phyloP scores from a whole-genome alignment of 768 basidiomycete genomes.

The Auriscalpium vulgare region DNA sequence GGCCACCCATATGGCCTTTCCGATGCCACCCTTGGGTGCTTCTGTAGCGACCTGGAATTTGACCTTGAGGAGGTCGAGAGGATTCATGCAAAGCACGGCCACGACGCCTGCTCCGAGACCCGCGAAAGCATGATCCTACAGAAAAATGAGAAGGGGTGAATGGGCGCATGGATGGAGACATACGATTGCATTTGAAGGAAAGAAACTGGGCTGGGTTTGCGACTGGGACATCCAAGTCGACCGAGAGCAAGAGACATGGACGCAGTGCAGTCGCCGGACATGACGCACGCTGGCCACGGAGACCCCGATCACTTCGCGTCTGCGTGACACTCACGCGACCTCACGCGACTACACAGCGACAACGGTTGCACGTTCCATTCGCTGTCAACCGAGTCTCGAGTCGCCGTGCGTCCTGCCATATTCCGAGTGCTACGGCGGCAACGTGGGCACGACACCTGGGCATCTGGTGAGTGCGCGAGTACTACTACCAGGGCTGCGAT shows the following conservation, averaged over 20 bases:
- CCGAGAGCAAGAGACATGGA: background rate
- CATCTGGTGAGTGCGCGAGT: background rate
- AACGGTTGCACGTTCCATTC: too few species aligned
- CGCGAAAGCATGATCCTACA: constrained; percentile 89
- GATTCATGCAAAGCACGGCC: constrained; percentile 94
- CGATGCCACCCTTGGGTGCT: constrained; percentile 49
- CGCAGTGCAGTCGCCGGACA: background rate
- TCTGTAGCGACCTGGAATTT: constrained; percentile 84
- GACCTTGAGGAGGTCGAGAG: constrained; percentile 91
- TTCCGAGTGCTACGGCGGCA: too few species aligned
- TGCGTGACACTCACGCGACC: too few species aligned
- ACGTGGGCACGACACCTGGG: too few species aligned
- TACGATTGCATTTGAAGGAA: constrained; percentile 24
- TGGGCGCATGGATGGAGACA: background rate
- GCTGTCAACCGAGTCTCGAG: too few species aligned
- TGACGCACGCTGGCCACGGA: background rate
- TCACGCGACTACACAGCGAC: too few species aligned
- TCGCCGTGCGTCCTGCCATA: too few species aligned
- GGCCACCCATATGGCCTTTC: constrained; percentile 69
- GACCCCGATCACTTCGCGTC: background rate
- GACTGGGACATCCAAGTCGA: background rate
- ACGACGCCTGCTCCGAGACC: constrained; percentile 90
- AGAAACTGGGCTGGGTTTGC: constrained; percentile 15
- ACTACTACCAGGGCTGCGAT: background rate
- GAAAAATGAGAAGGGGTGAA: background rate